Base-by-base conservation (phyloP, 2,329 filamentous ascomycete genomes). In the Pyrenochaeta sp. region DNA sequence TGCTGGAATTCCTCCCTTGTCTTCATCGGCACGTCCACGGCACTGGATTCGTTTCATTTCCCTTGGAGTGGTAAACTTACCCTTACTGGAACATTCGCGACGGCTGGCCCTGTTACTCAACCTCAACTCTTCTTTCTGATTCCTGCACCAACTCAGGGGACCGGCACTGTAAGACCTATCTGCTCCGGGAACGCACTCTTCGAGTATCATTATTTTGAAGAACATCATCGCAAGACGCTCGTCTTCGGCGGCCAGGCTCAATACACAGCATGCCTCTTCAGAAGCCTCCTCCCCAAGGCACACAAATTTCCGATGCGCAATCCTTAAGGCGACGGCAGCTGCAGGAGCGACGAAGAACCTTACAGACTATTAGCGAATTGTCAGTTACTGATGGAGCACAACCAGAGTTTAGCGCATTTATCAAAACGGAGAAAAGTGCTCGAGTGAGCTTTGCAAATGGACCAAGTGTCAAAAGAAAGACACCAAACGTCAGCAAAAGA, bases 341-440 rank as follows among this genome's bases (percentile, higher is more conserved):
- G 7, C 67, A 70, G 40, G 59, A 66, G 36, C 69, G 69, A 44
- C 65, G 72, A 37, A 54, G 65, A 51, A 73, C 68, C 2, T 59
- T 74, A 0, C 72, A 75, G 37, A 74, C 69, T 1, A 69, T 74
- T 45, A 70, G 66, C 39, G 71, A 74, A 32, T 60, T 74, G 12
- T 59, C 67, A 5, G 53, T 63, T 1, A 64, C 54, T 8, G 61
- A 71, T 5, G 39, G 28, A 15, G 34, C 58, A 7, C n/a, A 60
- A 9, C 43, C 61, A 30, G 63, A 59, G 24, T 66, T 66, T 13
- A 56, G 22, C n/a, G 27, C 42, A 3, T 50, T 66, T 7, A 51
- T 57, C 22, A 58, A 51, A 6, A 59, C 25, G 4, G 50, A 56
- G 9, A 52, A 54, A 24, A 50, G 36, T 28, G 50, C 47, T n/a